Percentiles rank a stretch among this genome's conserved stretches.
Evolutionary conservation across 768 basidiomycete genomes (phyloP).

Genomic region (Russula brevipes): DNA sequence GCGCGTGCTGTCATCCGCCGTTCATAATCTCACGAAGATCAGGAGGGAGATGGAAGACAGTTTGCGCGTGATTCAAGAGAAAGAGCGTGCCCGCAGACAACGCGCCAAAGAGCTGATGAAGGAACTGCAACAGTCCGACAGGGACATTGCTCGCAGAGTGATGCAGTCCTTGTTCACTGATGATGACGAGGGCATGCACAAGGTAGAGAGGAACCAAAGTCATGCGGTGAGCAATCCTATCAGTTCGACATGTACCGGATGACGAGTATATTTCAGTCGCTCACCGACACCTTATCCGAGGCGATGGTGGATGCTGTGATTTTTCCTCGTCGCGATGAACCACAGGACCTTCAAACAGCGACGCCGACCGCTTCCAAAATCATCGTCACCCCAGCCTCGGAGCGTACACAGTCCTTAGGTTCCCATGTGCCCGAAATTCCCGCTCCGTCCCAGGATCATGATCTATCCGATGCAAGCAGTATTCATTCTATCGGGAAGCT

Average conservation of each 20-base stretch:
- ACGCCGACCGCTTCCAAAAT: constrained; percentile 21
- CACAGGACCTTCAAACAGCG: constrained; percentile 15
- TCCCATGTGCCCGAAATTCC: background rate
- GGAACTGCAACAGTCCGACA: constrained; percentile 55
- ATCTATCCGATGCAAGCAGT: constrained; percentile 15
- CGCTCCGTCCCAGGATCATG: background rate
- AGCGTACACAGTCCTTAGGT: background rate
- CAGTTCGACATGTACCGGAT: background rate
- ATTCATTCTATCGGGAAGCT: constrained; percentile 17
- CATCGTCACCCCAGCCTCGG: constrained; percentile 16
- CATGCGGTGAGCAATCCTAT: constrained; percentile 43
- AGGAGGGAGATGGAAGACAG: constrained; percentile 62
- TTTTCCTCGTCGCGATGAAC: constrained; percentile 32
- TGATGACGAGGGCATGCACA: constrained; percentile 41
- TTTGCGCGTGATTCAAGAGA: constrained; percentile 50
- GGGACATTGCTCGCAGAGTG: constrained; percentile 61
- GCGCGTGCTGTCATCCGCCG: constrained; percentile 63
- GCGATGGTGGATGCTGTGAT: constrained; percentile 48
- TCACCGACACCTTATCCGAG: constrained; percentile 44
- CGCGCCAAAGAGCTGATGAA: constrained; percentile 53
- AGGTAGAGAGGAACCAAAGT: constrained; percentile 54
- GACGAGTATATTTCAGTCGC: constrained; percentile 33
- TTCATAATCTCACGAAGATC: constrained; percentile 51
- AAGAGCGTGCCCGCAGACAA: constrained; percentile 47
- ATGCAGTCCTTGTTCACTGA: constrained; percentile 59